Evolutionary conservation across 495 filamentous ascomycete species (phyloP), one percentile per base, ranked within the genome.

Genomic region (Barbatosphaeria neglecta): DNA sequence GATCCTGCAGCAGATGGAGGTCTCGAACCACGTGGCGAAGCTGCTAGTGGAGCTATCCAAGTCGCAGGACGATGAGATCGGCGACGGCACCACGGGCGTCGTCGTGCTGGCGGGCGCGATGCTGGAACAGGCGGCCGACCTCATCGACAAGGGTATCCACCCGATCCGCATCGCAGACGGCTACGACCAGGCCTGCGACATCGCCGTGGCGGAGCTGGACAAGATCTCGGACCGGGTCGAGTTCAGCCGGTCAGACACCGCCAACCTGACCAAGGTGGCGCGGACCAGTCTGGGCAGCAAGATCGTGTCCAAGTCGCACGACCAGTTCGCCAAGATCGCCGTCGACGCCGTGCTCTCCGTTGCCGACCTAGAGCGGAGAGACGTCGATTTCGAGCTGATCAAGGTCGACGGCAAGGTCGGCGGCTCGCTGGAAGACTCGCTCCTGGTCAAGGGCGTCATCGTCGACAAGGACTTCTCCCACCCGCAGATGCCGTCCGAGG

Each of bases 391-490:
- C 61, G 92, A 99, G 66, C 65, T 99, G 51, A 99, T 99, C 70
- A 99, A 99, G 75, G 89, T 99, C 37, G 92, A 99, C 56, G 90
- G 93, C 56, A 99, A 99, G 72, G 86, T 97, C 15, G 92, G 92
- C 43, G 92, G 93, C 48, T 67, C 92, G 3, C 77, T 99, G n/a
- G 90, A 96, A 63, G 92, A 99, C 62, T 84, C 89, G 3, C 62
- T 96, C 20, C 79, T 99, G 28, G 90, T 99, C 46, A 89, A 96
- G 68, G 92, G 92, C 63, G 92, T 99, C 35, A 92, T 99, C 59
- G 77, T 99, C 59, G 92, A 99, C 75, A 99, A 99, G 70, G 92
- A 99, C 65, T 97, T 99, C 72, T 99, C 92, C 25, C 92, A 99
- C 66, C 93, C 92, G 15, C 92, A 99, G 65, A 99, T 99, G 92